Evolutionary conservation across 371 early-diverging fungal species (phyloP).

Genomic region (Cokeromyces recurvatus): DNA sequence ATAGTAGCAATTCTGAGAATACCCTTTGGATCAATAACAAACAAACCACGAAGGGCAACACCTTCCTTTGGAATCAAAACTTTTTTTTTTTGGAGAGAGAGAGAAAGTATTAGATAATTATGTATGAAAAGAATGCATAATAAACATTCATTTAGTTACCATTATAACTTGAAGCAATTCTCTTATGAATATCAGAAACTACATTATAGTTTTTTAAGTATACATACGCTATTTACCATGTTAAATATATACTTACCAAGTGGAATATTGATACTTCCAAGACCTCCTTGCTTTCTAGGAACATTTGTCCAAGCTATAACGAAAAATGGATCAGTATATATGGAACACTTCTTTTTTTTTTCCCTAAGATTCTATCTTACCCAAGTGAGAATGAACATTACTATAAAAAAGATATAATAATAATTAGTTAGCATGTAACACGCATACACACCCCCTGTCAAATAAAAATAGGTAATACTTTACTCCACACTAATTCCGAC

Average conservation of each 20-base stretch:
- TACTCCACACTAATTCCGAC: slow-evolving; percentile 82
- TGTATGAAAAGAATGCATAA: too few relatives aligned
- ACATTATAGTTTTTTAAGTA: slow-evolving; percentile 10
- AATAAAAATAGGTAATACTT: slow-evolving; percentile 11
- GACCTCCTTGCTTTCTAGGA: slow-evolving; percentile 76
- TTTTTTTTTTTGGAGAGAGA: neutral
- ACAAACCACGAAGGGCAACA: slow-evolving; percentile 68
- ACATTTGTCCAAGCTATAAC: slow-evolving; percentile 53
- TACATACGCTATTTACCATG: neutral
- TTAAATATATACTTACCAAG: slow-evolving; percentile 15
- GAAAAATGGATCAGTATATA: slow-evolving; percentile 17
- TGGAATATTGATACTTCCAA: slow-evolving; percentile 83
- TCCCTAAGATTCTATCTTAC: slow-evolving; percentile 14
- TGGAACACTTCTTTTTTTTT: too few relatives aligned
- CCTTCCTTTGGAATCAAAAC: slow-evolving; percentile 70
- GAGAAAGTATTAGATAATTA: neutral
- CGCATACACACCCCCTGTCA: neutral
- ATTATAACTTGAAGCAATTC: slow-evolving; percentile 79
- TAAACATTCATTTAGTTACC: slow-evolving; percentile 52
- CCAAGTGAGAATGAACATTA: slow-evolving; percentile 46
- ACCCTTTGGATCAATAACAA: slow-evolving; percentile 93
- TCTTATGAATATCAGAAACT: slow-evolving; percentile 82
- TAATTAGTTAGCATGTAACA: too few relatives aligned
- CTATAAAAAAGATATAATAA: slow-evolving; percentile 9
- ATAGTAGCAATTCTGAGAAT: slow-evolving; percentile 59